A percentile compares a stretch with the other conserved stretches of the same genome.
phyloP scores from a whole-genome alignment of 306 rosid genomes.

The Sicyos baderoa region DNA sequence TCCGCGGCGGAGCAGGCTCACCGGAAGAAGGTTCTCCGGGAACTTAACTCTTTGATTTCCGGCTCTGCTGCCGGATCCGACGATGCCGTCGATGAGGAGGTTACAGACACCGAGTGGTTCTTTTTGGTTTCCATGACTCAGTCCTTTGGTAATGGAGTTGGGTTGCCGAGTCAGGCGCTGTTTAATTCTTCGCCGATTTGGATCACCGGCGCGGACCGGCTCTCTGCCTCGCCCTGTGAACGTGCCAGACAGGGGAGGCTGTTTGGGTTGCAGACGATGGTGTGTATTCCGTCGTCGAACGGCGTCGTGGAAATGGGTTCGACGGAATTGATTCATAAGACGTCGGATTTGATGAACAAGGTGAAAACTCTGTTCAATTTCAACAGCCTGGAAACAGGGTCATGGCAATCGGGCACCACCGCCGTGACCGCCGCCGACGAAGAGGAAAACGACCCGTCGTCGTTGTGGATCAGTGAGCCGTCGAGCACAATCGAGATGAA shows the following conservation, averaged over 20 bases:
- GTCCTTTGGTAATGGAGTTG: slow-evolving; percentile 57
- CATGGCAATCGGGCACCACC: slow-evolving; percentile 46
- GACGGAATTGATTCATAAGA: slow-evolving; percentile 49
- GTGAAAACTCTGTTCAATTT: slow-evolving; percentile 63
- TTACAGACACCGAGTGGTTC: slow-evolving; percentile 95
- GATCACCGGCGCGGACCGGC: slow-evolving; percentile 50
- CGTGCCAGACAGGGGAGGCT: slow-evolving; percentile 57
- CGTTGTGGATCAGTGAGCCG: slow-evolving; percentile 70
- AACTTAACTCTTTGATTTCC: slow-evolving; percentile 72
- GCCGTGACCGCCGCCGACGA: slow-evolving; percentile 40
- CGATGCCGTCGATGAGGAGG: slow-evolving; percentile 69
- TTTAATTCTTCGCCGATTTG: slow-evolving; percentile 45
- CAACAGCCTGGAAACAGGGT: slow-evolving; percentile 40
- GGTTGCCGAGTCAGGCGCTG: slow-evolving; percentile 65
- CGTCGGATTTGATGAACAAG: slow-evolving; percentile 70
- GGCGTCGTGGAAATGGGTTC: slow-evolving; percentile 93
- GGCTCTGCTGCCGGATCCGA: slow-evolving; percentile 41
- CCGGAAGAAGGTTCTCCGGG: slow-evolving; percentile 75
- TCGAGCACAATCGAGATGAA: slow-evolving; percentile 35
- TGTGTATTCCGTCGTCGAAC: slow-evolving; percentile 55
- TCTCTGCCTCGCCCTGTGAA: slow-evolving; percentile 45
- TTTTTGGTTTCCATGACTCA: slow-evolving; percentile 89
- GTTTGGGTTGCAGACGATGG: slow-evolving; percentile 67
- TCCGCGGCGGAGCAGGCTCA: slow-evolving; percentile 70
- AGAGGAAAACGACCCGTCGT: slow-evolving; percentile 66